Percentiles rank a stretch among this genome's conserved stretches.
Evolutionary conservation across 2,329 filamentous ascomycete genomes (phyloP).

Genomic region (Nectriaceae sp.): DNA sequence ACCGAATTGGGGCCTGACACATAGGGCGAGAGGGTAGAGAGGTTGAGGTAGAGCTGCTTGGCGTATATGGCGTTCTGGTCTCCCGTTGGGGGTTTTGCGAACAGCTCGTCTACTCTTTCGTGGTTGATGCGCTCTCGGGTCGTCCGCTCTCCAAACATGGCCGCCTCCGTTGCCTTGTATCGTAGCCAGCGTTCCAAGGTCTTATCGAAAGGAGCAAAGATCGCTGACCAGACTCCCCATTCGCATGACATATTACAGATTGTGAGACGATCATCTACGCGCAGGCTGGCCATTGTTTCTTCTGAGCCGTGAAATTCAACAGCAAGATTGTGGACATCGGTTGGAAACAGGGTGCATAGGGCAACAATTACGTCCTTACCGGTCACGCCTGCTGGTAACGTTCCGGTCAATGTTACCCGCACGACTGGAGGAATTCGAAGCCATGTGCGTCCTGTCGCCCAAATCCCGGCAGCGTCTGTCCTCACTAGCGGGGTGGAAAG

Average conservation of each 20-base stretch:
- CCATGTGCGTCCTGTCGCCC: conserved; percentile 77
- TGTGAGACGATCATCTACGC: conserved; percentile 72
- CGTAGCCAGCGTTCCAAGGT: conserved; percentile 74
- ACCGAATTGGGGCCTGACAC: conserved; percentile 89
- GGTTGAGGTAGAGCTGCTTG: conserved; percentile 79
- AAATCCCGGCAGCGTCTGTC: conserved; percentile 85
- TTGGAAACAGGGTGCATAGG: conserved; percentile 82
- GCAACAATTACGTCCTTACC: conserved; percentile 49
- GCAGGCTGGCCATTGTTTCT: conserved; percentile 72
- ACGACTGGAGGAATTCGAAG: conserved; percentile 79
- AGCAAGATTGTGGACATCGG: conserved; percentile 85
- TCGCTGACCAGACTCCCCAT: conserved; percentile 45
- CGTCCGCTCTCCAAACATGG: conserved; percentile 54
- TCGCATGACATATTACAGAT: conserved; percentile 83
- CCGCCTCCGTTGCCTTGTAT: conserved; percentile 72
- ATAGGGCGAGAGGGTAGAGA: conserved; percentile 81
- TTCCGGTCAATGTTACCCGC: conserved; percentile 72
- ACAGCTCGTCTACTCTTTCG: conserved; percentile 69
- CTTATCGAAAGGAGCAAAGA: conserved; percentile 65
- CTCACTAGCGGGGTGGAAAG: conserved; percentile 77
- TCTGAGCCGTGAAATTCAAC: conserved; percentile 86
- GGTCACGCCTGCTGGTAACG: conserved; percentile 72
- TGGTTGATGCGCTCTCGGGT: conserved; percentile 69
- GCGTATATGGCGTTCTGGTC: conserved; percentile 80
- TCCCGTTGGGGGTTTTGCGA: conserved; percentile 65